Evolutionary conservation across 2,329 filamentous ascomycete species (phyloP).

Genomic region (Cephalotrichum gorgonifer): DNA sequence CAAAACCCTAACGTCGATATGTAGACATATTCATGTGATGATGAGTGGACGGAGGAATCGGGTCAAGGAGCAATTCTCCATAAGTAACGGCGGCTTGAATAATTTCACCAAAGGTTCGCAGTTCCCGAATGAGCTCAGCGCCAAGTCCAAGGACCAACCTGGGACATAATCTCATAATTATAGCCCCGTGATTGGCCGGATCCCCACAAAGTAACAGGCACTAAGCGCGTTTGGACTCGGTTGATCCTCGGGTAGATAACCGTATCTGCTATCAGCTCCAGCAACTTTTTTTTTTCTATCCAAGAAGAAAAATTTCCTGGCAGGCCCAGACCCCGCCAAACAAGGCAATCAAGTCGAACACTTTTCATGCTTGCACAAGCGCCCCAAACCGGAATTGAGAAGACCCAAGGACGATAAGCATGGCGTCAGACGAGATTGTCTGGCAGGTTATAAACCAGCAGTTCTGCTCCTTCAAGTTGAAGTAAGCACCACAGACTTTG

Average conservation of each 20-base stretch:
- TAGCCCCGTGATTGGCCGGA: background rate
- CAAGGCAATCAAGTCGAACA: background rate
- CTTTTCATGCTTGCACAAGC: background rate
- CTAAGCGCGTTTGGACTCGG: background rate
- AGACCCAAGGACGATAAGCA: constrained; percentile 25
- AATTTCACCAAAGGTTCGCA: background rate
- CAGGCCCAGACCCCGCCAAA: constrained; percentile 4
- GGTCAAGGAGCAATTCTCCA: too few species aligned
- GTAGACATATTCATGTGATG: background rate
- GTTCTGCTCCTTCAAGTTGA: constrained; percentile 91
- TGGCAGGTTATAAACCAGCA: constrained; percentile 96
- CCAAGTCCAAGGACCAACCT: background rate
- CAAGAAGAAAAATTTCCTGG: constrained; percentile 1
- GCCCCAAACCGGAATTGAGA: too few species aligned
- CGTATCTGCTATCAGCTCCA: background rate
- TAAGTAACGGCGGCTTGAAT: too few species aligned
- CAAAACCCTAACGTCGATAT: background rate
- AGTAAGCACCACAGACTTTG: constrained; percentile 46
- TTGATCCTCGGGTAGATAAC: constrained; percentile 5
- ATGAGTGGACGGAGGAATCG: background rate
- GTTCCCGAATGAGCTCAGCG: background rate
- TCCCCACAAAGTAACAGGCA: background rate
- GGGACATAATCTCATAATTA: background rate
- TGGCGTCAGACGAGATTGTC: constrained; percentile 92
- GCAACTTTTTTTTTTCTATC: background rate